Conservation (phyloP, 768 basidiomycete species). For the Mycena sanguinolenta region DNA sequence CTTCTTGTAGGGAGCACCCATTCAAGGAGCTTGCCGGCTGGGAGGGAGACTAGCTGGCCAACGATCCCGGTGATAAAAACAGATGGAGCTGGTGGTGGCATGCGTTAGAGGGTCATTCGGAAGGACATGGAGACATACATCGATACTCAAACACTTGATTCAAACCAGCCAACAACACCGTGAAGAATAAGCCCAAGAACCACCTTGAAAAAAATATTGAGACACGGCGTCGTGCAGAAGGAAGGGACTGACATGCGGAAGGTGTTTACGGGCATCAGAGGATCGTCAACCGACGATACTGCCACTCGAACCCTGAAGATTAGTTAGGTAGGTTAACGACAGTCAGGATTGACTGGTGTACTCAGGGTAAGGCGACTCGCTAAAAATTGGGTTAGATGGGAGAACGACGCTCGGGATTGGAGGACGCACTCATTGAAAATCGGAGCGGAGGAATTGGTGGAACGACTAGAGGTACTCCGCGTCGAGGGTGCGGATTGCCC, state of each 20-base stretch:
- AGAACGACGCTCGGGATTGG: not conserved
- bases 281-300: conserved; percentile 85
- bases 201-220: conserved; percentile 56
- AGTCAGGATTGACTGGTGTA: conserved; percentile 50
- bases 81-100: conserved; percentile 73
- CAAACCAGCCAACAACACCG: conserved; percentile 64
- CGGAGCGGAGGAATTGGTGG: conserved; percentile 52
- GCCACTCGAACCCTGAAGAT: conserved; percentile 81
- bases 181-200: conserved; percentile 77
- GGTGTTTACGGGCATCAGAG: conserved; percentile 82
- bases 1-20: conserved; percentile 71
- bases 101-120: conserved; percentile 75
- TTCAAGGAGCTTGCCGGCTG: conserved; percentile 80
- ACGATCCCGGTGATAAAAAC: conserved; percentile 78
- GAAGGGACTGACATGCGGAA: conserved; percentile 70
- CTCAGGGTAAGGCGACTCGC: conserved; percentile 64
- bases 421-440: conserved; percentile 79
- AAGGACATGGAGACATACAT: conserved; percentile 59
- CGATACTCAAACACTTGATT: conserved; percentile 78
- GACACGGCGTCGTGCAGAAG: not conserved
- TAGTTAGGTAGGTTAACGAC: conserved; percentile 10
- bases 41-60: conserved; percentile 79
- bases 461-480: not conserved
- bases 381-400: conserved; percentile 43
- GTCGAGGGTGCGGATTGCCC: conserved; percentile 45